phyloP scores from a whole-genome alignment of 2,329 filamentous ascomycete genomes.

The Thielaviopsis ethacetica region DNA sequence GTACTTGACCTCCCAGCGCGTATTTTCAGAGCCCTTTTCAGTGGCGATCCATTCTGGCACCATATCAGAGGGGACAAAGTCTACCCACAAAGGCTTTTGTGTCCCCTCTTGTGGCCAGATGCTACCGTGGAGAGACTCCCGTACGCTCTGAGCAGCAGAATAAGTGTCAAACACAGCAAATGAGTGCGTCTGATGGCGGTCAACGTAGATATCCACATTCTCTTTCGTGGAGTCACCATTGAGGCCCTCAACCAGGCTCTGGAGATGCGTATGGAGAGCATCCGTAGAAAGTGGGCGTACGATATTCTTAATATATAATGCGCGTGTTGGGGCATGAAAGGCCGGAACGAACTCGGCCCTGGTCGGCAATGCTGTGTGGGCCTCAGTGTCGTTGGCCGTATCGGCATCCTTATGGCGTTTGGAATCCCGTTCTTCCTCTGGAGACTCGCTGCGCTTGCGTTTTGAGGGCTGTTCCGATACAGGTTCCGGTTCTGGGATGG shows the following conservation, averaged over 20 bases:
- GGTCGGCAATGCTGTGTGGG: background rate
- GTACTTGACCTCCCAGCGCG: conserved; percentile 61
- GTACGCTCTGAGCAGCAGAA: conserved; percentile 58
- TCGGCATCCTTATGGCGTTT: conserved; percentile 18
- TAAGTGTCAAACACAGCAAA: conserved; percentile 57
- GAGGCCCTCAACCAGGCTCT: conserved; percentile 47
- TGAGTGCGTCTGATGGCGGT: conserved; percentile 75
- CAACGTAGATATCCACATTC: conserved; percentile 59
- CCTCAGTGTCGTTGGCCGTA: conserved; percentile 22
- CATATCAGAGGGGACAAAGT: conserved; percentile 69
- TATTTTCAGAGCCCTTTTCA: conserved; percentile 36
- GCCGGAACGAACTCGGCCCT: conserved; percentile 20
- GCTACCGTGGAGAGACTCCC: conserved; percentile 56
- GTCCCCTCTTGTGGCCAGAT: conserved; percentile 80
- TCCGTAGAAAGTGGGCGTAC: conserved; percentile 67
- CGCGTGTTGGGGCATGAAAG: conserved; percentile 54
- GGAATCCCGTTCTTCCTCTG: background rate
- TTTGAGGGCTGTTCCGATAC: background rate
- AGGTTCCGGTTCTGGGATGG: background rate
- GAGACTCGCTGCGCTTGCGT: conserved; percentile 1
- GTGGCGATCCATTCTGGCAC: conserved; percentile 57
- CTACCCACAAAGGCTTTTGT: conserved; percentile 70
- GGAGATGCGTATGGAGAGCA: conserved; percentile 51
- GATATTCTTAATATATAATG: conserved; percentile 78
- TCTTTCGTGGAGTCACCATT: conserved; percentile 32